Evolutionary conservation across 495 filamentous ascomycete species (phyloP), one percentile per base, ranked within the genome.

Genomic region (Tuber borchii): DNA sequence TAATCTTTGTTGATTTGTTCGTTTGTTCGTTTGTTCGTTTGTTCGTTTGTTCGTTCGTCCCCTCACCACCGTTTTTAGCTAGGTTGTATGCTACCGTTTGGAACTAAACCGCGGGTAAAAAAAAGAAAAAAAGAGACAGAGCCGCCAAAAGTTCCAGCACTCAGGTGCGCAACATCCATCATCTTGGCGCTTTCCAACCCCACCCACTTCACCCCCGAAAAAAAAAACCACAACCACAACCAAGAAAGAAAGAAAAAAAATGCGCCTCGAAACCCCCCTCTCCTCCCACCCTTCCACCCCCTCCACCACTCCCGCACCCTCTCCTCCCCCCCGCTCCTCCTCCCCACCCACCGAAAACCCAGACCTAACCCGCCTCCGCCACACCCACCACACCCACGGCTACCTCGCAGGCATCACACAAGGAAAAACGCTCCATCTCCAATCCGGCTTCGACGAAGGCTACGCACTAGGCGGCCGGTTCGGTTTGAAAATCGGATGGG

Each of bases 361-460:
- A 8, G 80, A 82, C 71, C 19, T 77, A 20, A 34, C 51, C 2
- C 72, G 68, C 17, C 80, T 82, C 20, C 73, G 73, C 6, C 79
- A 72, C 69, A 82, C 80, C 2, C 94, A 97, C 84, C 87, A 88
- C 46, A 97, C 90, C 12, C 89, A 91, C n/a, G 95, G 95, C 71
- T 98, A 97, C 85, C 90, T 95, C 75, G 93, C 95, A 76, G 95
- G 95, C 75, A 89, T 97, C 76, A 86, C 91, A 5, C 80, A 82
- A 5, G 91, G 90, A 31, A 97, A 97, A 83, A 85, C 86, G 20
- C 78, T 86, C 71, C 88, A 87, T 76, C 87, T 96, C 19, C 95
- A 98, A 82, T 83, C 84, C 26, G 95, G 95, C 10, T 97, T 98
- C 82, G 95, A 98, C 83, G 91, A 93, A 73, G 94, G 93, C 0